Base-by-base conservation (phyloP, 805 yeast genomes). In the Debaryomyces tyrocola region DNA sequence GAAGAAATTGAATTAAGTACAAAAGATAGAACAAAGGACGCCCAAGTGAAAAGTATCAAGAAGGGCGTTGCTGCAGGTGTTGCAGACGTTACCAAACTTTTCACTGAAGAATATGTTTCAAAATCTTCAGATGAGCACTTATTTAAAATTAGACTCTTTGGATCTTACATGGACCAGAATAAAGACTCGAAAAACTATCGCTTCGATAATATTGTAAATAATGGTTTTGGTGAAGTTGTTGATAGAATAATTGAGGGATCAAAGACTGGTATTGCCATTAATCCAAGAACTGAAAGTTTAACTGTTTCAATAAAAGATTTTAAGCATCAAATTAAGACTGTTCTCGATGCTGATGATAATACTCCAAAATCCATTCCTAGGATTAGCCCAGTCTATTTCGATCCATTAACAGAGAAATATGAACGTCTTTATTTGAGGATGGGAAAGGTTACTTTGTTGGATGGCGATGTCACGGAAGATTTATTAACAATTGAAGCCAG, bases 51-150 rank as follows among this genome's bases (percentile, higher is more conserved):
- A 33, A 60, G 70, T 38, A 77, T 85, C 40, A 82, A 87, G 58
- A 83, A 84, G 58, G 96, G 96, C 47, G 80, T 90, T 12, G 94
- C 92, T 33, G 91, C 90, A 3, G 97, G 97, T 63, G 94, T 86
- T 12, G 79, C 89, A 33, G 96, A 90, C 66, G 84, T 90, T 41
- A 82, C 94, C 4, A 78, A 96, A 54, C 79, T 88, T 20, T 87
- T 90, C 58, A 79, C 89, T 6, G 74, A 79, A 48, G 79, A 79
- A 52, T 78, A 79, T 45, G 89, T 86, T 28, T 74, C 83, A 27
- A 70, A 77, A 9, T 64, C 84, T 14, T 84, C 90, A 44, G 80
- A 80, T 57, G 70, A 89, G 0, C 89, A 84, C 61, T 85, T 83
- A 52, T 86, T 89, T 60, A 74, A 79, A 4, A 79, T 90, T 54